These are phyloP conservation scores for Telopea speciosissima DNA, from an alignment of 177 flowering plant species.

Conservation along the genomic window DNA sequence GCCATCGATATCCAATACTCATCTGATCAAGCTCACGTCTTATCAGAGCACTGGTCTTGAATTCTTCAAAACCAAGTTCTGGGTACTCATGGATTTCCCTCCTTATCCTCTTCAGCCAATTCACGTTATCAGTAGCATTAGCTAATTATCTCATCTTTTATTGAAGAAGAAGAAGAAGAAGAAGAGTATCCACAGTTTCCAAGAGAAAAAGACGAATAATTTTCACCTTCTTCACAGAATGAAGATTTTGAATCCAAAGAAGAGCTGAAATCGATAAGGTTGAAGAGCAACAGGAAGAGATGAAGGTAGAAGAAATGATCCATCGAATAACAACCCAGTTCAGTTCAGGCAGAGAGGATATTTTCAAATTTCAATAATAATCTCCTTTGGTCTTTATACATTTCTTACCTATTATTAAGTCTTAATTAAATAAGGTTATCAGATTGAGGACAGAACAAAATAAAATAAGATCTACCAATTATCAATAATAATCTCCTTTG, in stretches of 20 bases:
- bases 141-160: conserved; percentile 36
- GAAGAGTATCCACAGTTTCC: background rate
- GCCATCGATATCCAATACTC: conserved; percentile 56
- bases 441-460: background rate
- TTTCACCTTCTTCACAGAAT: background rate
- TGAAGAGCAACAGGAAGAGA: background rate
- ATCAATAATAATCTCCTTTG: no score
- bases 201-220: no score
- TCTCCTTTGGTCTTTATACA: background rate
- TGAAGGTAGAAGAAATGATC: conserved; percentile 2
- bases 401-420: background rate
- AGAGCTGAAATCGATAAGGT: background rate
- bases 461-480: no score
- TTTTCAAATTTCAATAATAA: background rate
- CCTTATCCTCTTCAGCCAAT: conserved; percentile 56
- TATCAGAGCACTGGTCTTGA: conserved; percentile 50
- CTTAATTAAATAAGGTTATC: background rate
- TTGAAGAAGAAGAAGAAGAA: background rate
- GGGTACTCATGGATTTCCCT: conserved; percentile 67
- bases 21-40: conserved; percentile 52
- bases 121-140: conserved; percentile 26
- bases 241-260: conserved; percentile 1
- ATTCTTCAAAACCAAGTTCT: conserved; percentile 68
- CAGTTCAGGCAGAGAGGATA: background rate
- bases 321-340: conserved; percentile 1